These are phyloP conservation scores for Cucumis hystrix DNA, from an alignment of 306 rosid genomes.

Conservation along the genomic window DNA sequence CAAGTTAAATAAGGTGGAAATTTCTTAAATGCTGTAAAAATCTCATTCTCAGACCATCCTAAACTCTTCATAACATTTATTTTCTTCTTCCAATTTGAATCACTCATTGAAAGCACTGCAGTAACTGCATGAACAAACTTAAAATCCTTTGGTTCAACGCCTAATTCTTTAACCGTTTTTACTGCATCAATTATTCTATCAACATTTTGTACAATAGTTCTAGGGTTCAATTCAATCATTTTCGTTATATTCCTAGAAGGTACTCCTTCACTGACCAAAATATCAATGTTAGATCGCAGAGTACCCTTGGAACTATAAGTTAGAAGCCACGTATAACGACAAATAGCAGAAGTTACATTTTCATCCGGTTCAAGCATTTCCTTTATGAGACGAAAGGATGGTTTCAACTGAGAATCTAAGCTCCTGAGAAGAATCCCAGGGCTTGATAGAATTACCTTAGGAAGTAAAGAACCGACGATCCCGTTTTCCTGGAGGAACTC, in stretches of 20 bases:
- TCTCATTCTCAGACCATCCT: constrained; percentile 13
- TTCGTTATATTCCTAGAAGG: background rate
- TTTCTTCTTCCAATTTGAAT: constrained; percentile 10
- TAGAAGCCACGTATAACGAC: constrained; percentile 4
- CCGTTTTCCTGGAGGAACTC: constrained; percentile 1
- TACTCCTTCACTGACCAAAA: constrained; percentile 8
- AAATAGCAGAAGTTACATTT: background rate
- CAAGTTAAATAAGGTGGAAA: background rate
- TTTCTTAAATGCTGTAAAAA: background rate
- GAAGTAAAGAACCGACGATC: background rate
- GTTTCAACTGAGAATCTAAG: constrained; percentile 11
- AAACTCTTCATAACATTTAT: constrained; percentile 7
- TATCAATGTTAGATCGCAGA: background rate
- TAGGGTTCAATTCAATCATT: background rate
- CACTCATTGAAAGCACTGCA: constrained; percentile 1
- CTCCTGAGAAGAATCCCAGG: background rate
- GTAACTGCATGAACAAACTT: background rate
- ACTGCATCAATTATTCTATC: background rate
- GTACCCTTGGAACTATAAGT: background rate
- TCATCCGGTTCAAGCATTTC: background rate
- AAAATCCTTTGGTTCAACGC: background rate
- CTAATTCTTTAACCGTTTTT: background rate
- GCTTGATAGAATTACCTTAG: background rate
- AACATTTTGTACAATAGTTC: background rate
- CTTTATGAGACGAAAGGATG: background rate